A percentile compares a stretch with the other conserved stretches of the same genome.
Conservation (phyloP, 2,329 filamentous ascomycete genomes). For the Fusarium sp. region DNA sequence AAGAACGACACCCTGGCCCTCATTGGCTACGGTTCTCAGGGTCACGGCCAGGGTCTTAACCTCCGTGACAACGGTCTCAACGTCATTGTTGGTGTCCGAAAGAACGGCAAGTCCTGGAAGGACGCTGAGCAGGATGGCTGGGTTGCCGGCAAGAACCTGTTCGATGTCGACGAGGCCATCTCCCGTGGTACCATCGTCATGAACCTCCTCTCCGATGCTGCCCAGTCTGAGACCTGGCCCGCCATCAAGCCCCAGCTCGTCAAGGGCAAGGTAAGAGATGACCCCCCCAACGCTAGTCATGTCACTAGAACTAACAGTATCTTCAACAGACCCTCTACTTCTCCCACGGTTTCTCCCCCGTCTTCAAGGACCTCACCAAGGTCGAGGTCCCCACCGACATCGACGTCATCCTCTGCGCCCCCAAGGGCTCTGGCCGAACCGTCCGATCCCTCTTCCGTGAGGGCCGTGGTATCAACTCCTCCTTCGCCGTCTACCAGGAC, state of each 20-base stretch:
- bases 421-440: constrained; percentile 98
- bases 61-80: constrained; percentile 99
- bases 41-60: constrained; percentile 99
- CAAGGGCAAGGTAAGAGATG: constrained; percentile 90
- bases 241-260: constrained; percentile 97
- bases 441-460: constrained; percentile 99
- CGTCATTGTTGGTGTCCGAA: constrained; percentile 98
- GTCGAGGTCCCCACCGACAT: constrained; percentile 96
- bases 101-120: constrained; percentile 98
- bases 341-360: constrained; percentile 99
- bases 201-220: constrained; percentile 98
- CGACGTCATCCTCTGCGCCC: constrained; percentile 98
- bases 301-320: constrained; percentile 37
- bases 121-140: constrained; percentile 97
- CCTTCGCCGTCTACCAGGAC: constrained; percentile 97
- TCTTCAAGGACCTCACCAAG: constrained; percentile 99
- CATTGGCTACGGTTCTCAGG: constrained; percentile 98
- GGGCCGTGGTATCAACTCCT: constrained; percentile 99
- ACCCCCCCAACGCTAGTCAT: not conserved
- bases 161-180: constrained; percentile 98
- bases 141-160: constrained; percentile 98
- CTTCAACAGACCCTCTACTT: constrained; percentile 91
- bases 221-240: constrained; percentile 99
- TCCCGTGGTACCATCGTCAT: constrained; percentile 93
- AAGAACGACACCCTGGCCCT: constrained; percentile 99